Conservation (phyloP, 1,284 basidiomycete species). For the Fistulina hepatica region DNA sequence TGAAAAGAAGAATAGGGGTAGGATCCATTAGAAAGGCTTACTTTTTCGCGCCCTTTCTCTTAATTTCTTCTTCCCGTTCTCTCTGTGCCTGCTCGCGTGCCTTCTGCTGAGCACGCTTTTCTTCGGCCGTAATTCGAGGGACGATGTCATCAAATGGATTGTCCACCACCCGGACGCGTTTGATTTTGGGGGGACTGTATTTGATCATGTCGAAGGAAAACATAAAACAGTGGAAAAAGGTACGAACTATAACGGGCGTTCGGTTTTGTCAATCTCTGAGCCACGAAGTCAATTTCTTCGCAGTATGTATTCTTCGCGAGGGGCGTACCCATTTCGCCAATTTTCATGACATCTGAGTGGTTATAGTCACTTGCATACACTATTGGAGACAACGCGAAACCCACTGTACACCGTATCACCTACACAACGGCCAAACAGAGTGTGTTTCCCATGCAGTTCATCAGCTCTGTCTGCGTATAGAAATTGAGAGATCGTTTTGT, state of each 20-base stretch:
- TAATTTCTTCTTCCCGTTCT: conserved; percentile 67
- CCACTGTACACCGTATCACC: conserved; percentile 82
- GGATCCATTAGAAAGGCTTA: conserved; percentile 24
- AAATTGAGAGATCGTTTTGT: conserved; percentile 2
- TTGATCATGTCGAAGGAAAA: conserved; percentile 3
- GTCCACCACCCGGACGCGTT: conserved; percentile 72
- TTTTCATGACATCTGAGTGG: conserved; percentile 71
- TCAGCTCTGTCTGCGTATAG: conserved; percentile 70
- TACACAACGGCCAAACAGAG: conserved; percentile 71
- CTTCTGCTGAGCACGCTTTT: conserved; percentile 72
- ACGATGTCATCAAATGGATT: conserved; percentile 94
- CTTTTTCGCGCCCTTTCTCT: conserved; percentile 78
- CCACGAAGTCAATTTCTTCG: neutral
- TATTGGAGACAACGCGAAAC: conserved; percentile 22
- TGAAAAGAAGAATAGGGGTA: neutral
- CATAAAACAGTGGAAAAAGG: conserved; percentile 2
- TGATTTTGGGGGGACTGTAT: conserved; percentile 79
- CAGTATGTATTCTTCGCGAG: neutral
- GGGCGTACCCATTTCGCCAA: conserved; percentile 68
- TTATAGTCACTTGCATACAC: conserved; percentile 4
- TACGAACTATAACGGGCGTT: conserved; percentile 76
- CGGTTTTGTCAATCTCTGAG: conserved; percentile 72
- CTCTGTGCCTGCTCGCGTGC: conserved; percentile 67
- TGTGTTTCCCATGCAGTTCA: conserved; percentile 83
- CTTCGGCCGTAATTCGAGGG: conserved; percentile 91